Conservation (phyloP, 495 filamentous ascomycete genomes). For the Acidiella bohemica region DNA sequence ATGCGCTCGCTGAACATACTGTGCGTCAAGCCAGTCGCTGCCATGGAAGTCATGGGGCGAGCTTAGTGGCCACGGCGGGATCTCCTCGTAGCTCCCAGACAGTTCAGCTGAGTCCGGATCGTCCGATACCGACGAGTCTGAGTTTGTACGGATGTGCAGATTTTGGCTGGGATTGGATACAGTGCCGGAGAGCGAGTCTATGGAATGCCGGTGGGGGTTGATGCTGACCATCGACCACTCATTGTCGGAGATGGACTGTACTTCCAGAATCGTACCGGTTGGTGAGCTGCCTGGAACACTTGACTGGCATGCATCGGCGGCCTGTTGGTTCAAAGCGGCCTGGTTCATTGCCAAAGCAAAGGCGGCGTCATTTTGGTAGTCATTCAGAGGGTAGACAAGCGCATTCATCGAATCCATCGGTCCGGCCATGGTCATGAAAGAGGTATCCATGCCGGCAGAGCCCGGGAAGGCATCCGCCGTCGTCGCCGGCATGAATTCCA, state of each 20-base stretch:
- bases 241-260: constrained; percentile 71
- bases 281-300: constrained; percentile 59
- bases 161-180: constrained; percentile 82
- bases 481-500: constrained; percentile 57
- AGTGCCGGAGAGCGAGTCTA: constrained; percentile 40
- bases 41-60: constrained; percentile 37
- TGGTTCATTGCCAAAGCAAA: constrained; percentile 17
- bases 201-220: constrained; percentile 40
- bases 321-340: constrained; percentile 11
- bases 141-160: constrained; percentile 69
- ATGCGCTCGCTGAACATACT: constrained; percentile 20
- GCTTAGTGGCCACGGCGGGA: constrained; percentile 53
- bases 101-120: constrained; percentile 40
- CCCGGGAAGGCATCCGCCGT: constrained; percentile 40
- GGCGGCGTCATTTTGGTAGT: constrained; percentile 40
- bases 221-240: constrained; percentile 44
- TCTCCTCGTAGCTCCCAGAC: constrained; percentile 70
- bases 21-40: constrained; percentile 20
- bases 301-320: constrained; percentile 17
- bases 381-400: constrained; percentile 46
- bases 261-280: constrained; percentile 68
- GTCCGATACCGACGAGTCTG: constrained; percentile 71
- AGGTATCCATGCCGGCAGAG: constrained; percentile 46
- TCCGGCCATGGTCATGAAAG: constrained; percentile 54
- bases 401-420: constrained; percentile 48